Conservation (phyloP, 1,284 basidiomycete genomes). For the Trichosporon asahii region DNA sequence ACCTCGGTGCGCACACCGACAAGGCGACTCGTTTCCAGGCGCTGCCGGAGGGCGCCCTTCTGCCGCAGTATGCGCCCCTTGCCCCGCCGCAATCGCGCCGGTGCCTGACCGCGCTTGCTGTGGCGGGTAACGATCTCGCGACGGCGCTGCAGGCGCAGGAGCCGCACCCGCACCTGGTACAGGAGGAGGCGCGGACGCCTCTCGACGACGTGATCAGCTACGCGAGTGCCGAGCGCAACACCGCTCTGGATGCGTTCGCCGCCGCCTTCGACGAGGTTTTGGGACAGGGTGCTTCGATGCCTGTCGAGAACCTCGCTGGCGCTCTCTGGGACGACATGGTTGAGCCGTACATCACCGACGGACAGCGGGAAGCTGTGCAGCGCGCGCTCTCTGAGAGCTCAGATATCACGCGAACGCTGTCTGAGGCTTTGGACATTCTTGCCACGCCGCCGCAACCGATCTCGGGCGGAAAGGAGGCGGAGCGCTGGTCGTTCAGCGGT, state of each 20-base stretch:
- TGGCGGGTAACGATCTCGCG: conserved; percentile 30
- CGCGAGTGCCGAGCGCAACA: conserved; percentile 31
- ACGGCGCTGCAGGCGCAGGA: conserved; percentile 28
- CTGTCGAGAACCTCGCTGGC: conserved; percentile 28
- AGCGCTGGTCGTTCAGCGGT: conserved; percentile 34
- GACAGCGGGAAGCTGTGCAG: conserved; percentile 26
- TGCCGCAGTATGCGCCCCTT: conserved; percentile 30
- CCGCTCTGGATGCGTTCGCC: conserved; percentile 35
- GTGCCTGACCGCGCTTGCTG: conserved; percentile 32
- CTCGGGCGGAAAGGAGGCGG: background rate
- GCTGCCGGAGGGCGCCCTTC: conserved; percentile 32
- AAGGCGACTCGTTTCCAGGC: conserved; percentile 28
- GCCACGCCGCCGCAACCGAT: background rate
- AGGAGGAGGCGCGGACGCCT: conserved; percentile 10
- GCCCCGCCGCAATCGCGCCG: conserved; percentile 30
- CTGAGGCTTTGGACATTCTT: conserved; percentile 34
- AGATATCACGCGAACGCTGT: conserved; percentile 21
- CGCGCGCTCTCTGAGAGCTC: conserved; percentile 29
- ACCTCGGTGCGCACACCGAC: conserved; percentile 25
- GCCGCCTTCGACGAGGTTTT: conserved; percentile 25
- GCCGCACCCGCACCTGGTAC: background rate
- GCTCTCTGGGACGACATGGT: conserved; percentile 34
- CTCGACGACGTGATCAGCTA: background rate
- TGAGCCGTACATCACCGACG: conserved; percentile 29
- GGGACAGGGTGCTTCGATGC: conserved; percentile 21